phyloP scores from a whole-genome alignment of 257 asterid genomes.

The Gardenia jasminoides region DNA sequence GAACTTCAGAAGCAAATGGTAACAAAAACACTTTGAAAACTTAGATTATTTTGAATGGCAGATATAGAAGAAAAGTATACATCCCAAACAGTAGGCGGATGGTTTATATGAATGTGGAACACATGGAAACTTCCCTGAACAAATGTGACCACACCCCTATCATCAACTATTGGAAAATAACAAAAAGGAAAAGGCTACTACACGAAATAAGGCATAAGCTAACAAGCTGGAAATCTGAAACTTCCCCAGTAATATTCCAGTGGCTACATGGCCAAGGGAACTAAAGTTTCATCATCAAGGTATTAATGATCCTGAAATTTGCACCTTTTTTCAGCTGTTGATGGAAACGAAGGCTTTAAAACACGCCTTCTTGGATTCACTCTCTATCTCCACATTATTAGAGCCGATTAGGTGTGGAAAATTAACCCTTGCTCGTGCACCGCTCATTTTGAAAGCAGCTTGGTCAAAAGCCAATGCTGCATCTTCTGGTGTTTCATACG shows the following conservation, averaged over 20 bases:
- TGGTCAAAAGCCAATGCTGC: constrained; percentile 26
- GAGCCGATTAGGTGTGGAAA: constrained; percentile 11
- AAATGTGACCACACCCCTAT: not conserved
- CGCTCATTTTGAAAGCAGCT: constrained; percentile 20
- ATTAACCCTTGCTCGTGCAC: constrained; percentile 13
- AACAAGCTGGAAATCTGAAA: not conserved
- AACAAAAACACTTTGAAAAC: too few species aligned
- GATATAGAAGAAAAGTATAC: not conserved
- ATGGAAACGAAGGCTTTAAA: not conserved
- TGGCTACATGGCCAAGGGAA: not conserved
- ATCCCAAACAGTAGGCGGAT: not conserved
- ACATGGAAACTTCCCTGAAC: not conserved
- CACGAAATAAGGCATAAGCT: too few species aligned
- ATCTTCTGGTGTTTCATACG: constrained; percentile 21
- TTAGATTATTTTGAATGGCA: not conserved
- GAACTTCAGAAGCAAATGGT: too few species aligned
- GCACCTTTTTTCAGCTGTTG: not conserved
- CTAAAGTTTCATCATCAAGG: not conserved
- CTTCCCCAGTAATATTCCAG: not conserved
- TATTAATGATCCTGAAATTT: not conserved
- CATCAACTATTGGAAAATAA: not conserved
- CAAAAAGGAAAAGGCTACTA: too few species aligned
- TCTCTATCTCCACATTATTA: not conserved
- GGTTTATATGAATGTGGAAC: not conserved
- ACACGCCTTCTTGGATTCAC: not conserved